Percentiles rank a stretch among this genome's conserved stretches.
These are phyloP conservation scores for Salix arbutifolia DNA, from an alignment of 345 rosid species.

Conservation along the genomic window DNA sequence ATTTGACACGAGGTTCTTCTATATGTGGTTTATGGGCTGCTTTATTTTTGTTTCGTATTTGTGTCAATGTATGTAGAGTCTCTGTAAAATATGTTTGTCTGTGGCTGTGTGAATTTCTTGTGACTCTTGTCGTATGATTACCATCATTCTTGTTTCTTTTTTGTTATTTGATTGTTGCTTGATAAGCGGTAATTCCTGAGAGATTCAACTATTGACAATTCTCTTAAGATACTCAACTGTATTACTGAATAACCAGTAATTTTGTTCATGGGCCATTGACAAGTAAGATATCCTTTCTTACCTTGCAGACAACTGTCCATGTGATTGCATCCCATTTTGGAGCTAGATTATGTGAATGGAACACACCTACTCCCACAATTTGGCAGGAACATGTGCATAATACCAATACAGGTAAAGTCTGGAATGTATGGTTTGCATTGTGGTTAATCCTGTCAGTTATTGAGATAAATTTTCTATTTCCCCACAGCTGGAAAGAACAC, in stretches of 20 bases:
- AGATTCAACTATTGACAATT: not conserved
- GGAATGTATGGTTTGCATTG: not conserved
- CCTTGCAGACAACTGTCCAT: slow-evolving; percentile 56
- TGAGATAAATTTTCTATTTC: not conserved
- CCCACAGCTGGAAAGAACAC: not conserved
- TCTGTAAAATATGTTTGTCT: not conserved
- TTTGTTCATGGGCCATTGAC: not conserved
- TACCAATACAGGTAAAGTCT: slow-evolving; percentile 53
- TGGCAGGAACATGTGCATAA: slow-evolving; percentile 85
- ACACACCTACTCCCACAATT: slow-evolving; percentile 83
- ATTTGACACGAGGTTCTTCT: not conserved
- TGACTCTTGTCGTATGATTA: too few species aligned
- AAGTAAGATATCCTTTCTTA: not conserved
- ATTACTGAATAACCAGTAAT: not conserved
- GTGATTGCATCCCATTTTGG: slow-evolving; percentile 71
- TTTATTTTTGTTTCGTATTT: not conserved
- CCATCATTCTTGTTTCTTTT: not conserved
- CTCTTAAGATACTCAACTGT: not conserved
- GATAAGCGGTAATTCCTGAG: not conserved
- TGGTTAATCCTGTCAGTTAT: not conserved
- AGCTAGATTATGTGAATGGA: slow-evolving; percentile 79
- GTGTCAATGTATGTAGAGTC: too few species aligned
- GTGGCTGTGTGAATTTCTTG: not conserved
- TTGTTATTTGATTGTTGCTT: not conserved
- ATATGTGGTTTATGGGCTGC: not conserved